Conservation (phyloP, 129 eudicot genomes). For the Flaveria ramosissima region DNA sequence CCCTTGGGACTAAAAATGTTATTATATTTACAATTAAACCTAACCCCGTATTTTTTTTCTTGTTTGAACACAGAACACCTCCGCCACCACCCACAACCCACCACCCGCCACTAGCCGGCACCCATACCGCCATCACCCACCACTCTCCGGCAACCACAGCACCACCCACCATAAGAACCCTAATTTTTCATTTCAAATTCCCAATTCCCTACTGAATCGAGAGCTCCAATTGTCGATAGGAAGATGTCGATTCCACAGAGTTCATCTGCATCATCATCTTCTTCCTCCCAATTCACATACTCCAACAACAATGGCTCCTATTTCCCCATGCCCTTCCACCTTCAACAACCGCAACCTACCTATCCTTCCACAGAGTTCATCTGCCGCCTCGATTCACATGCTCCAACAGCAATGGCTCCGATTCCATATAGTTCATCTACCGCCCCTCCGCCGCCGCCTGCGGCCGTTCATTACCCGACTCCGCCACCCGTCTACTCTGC, state of each 20-base stretch:
- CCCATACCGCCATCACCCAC: no score
- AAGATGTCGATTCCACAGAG: constrained; percentile 35
- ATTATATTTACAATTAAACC: no score
- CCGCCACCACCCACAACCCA: no score
- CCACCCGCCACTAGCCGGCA: no score
- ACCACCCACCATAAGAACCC: constrained; percentile 17
- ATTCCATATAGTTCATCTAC: constrained; percentile 53
- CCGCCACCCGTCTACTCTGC: constrained; percentile 50
- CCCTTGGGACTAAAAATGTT: no score
- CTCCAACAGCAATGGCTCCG: constrained; percentile 48
- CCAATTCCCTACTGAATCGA: constrained; percentile 1
- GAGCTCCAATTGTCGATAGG: neutral
- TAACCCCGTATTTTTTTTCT: no score
- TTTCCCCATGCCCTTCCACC: constrained; percentile 89
- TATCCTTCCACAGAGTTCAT: constrained; percentile 30
- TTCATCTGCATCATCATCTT: constrained; percentile 48
- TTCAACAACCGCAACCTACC: constrained; percentile 53
- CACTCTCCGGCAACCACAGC: no score
- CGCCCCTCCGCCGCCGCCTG: constrained; percentile 48
- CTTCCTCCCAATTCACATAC: constrained; percentile 64
- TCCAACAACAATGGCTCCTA: constrained; percentile 52
- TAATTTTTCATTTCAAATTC: neutral
- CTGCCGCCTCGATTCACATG: constrained; percentile 60
- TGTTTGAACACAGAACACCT: no score
- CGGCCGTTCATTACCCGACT: constrained; percentile 39